Evolutionary conservation across 2,329 filamentous ascomycete genomes (phyloP), one percentile per base, ranked within the genome.

Genomic region (Cryphonectria parasitica): DNA sequence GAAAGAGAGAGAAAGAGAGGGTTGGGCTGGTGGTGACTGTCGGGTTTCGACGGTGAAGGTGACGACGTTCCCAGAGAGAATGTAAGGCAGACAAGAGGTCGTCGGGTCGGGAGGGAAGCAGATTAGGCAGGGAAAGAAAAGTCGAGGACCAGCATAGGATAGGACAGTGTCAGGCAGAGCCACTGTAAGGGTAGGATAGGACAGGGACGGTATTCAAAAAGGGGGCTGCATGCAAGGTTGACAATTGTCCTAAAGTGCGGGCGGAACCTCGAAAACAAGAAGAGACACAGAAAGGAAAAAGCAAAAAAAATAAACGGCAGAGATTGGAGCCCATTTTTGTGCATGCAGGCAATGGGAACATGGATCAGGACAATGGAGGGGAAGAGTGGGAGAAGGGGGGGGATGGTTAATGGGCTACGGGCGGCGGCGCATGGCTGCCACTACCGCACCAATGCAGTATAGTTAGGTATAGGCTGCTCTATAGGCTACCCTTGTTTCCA

Each of bases 321-420:
- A 56, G 43, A 54, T 65, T 65, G 28, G 63, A 43, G 63, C 63
- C 63, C 43, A 65, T 28, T 34, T 65, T 34, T 54, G 41, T 49
- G 62, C 62, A 64, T 64, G 61, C 58, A 62, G 36, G 58, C 58
- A 31, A 62, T 39, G 54, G 54, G 19, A 49, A 49, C 54, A 58
- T 58, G 54, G 54, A 58, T 58, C 28, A 58, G 54, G 54, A 58
- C 19, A 15, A 31, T 58, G 54, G 54, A 31, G 45, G 45, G 45
- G 45, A 8, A 49, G 45, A n/a, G 45, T 17, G 43, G 45, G 22
- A n/a, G 22, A 19, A 22, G 43, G 19, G 43, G 43, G 43, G 43
- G 43, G 6, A 22, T 19, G 43, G 43, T 49, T 49, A 19, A 49
- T 49, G 43, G 45, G 45, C 45, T 22, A 58, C 28, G 54, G 54